phyloP scores from a whole-genome alignment of 345 rosid genomes.

The Kandelia obovata region DNA sequence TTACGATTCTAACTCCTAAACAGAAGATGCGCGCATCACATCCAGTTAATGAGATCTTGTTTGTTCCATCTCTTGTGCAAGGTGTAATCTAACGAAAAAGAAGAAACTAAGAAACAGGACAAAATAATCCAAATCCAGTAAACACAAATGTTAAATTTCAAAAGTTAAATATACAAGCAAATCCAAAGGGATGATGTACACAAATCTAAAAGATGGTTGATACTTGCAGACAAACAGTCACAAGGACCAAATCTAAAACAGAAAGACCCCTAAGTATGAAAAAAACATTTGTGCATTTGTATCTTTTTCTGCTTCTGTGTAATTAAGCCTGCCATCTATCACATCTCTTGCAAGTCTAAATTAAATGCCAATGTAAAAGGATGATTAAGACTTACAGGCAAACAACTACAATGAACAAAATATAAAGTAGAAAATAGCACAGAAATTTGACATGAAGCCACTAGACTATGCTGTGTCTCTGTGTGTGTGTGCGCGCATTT shows the following conservation, averaged over 20 bases:
- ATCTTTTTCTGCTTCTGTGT: too few relatives aligned
- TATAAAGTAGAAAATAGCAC: background rate
- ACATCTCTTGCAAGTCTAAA: too few relatives aligned
- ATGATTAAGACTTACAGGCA: background rate
- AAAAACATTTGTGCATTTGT: too few relatives aligned
- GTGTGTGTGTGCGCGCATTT: too few relatives aligned
- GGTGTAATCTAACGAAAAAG: slow-evolving; percentile 56
- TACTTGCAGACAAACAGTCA: background rate
- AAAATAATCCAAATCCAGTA: background rate
- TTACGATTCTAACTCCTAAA: slow-evolving; percentile 82
- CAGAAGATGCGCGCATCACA: slow-evolving; percentile 88
- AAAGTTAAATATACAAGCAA: background rate
- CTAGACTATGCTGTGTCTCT: too few relatives aligned
- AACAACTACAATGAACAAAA: background rate
- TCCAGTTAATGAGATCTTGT: slow-evolving; percentile 70
- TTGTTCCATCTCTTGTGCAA: slow-evolving; percentile 68
- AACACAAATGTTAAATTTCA: background rate
- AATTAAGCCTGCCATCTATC: too few relatives aligned
- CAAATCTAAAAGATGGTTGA: too few relatives aligned
- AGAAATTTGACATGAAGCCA: too few relatives aligned
- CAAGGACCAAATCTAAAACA: background rate
- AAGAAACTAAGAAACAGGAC: background rate
- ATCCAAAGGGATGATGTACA: too few relatives aligned
- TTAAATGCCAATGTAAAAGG: background rate
- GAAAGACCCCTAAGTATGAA: background rate